A percentile compares a stretch with the other conserved stretches of the same genome.
phyloP scores from a whole-genome alignment of 108 stramenopile species.

The Cylindrotheca closterium region DNA sequence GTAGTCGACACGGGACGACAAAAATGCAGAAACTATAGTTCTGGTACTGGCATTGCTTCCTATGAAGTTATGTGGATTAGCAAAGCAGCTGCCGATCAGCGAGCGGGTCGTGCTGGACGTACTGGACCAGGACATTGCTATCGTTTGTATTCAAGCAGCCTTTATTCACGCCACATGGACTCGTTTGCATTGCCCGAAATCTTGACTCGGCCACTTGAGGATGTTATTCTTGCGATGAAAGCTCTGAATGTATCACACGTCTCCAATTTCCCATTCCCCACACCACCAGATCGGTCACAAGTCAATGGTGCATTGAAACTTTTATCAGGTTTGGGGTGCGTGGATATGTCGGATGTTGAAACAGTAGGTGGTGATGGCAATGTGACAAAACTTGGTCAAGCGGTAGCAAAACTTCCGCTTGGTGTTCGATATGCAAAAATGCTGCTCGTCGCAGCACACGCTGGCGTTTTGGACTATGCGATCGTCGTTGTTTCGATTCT shows the following conservation, averaged over 20 bases:
- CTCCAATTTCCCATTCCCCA: constrained; percentile 71
- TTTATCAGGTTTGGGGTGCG: constrained; percentile 78
- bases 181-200: constrained; percentile 87
- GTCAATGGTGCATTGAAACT: constrained; percentile 70
- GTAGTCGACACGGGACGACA: constrained; percentile 97
- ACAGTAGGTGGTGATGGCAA: constrained; percentile 73
- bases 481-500: constrained; percentile 77
- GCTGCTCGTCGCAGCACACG: constrained; percentile 85
- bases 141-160: constrained; percentile 89
- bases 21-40: constrained; percentile 89
- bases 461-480: constrained; percentile 81
- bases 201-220: constrained; percentile 79
- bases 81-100: constrained; percentile 96
- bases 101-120: constrained; percentile 95
- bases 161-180: constrained; percentile 89
- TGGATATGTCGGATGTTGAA: constrained; percentile 67
- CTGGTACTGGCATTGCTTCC: constrained; percentile 80
- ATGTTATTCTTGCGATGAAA: constrained; percentile 92
- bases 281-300: constrained; percentile 65
- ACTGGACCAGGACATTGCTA: constrained; percentile 98
- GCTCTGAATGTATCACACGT: constrained; percentile 79
- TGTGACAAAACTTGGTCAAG: constrained; percentile 72
- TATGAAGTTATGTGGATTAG: constrained; percentile 97
- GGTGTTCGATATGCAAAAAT: constrained; percentile 88
- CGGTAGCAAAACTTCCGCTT: constrained; percentile 79